Evolutionary conservation across 1,284 basidiomycete species (phyloP), one percentile per base, ranked within the genome.

Genomic region (Cryptococcus hybrid): DNA sequence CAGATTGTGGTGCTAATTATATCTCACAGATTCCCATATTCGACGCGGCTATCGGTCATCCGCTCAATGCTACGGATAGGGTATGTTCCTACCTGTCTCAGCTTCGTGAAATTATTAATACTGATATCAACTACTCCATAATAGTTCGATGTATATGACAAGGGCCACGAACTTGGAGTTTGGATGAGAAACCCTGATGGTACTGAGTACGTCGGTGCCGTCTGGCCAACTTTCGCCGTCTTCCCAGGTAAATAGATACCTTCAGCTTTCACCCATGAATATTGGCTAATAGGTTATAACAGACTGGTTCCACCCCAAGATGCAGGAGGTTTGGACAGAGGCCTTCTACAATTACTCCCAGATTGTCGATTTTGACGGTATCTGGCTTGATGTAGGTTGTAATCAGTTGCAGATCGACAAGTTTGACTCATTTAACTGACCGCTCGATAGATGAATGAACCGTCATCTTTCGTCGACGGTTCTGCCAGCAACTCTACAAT

Each of bases 301-400:
- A 56, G 87, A 89, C 67, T 88, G 86, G 86, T 87, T 88, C 65
- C 79, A 81, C 40, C 76, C 82, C 13, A 83, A 84, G 52, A 82
- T 84, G 0, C 80, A 82, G 61, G 57, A 73, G 15, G 86, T 82
- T 79, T 87, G 85, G 85, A 82, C 77, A 9, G 82, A 80, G 34
- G 82, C 82, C 3, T 73, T 87, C 58, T 66, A 55, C 44, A 88
- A 88, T 68, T 88, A 70, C 44, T 64, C 62, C 24, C 51, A 78
- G 2, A 85, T 85, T 2, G 80, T 88, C 24, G 79, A 82, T 44
- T 86, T 84, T 66, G 84, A 84, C 40, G 86, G 86, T 12, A 82
- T 88, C 54, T 88, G 86, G 87, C 79, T 88, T 0, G 88, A 89
- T 71, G 88, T 88, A 85, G 87, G 69, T 58, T 38, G 13, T 37